phyloP scores from a whole-genome alignment of 169 alveolate species.

The Plasmodium chabaudi region DNA sequence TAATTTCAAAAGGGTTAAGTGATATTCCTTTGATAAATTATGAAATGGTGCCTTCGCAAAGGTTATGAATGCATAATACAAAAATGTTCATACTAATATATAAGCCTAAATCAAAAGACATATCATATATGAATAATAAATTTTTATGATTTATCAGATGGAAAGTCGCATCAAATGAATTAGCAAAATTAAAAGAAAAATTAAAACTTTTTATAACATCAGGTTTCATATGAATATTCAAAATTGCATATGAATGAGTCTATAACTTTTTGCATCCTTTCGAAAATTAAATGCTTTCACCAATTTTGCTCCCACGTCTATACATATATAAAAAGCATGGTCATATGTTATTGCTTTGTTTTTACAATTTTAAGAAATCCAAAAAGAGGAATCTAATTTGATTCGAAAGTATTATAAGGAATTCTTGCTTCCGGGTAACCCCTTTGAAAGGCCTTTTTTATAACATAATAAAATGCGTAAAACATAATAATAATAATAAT shows the following conservation, averaged over 20 bases:
- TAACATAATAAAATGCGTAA: too few relatives aligned
- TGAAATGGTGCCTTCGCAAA: conserved; percentile 75
- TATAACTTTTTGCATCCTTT: neutral
- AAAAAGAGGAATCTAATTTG: conserved; percentile 48
- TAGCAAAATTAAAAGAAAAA: conserved; percentile 68
- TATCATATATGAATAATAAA: neutral
- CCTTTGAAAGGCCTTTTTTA: too few relatives aligned
- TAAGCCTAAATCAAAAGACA: neutral
- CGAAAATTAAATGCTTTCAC: too few relatives aligned
- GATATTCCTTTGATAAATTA: conserved; percentile 69
- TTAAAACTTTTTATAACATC: conserved; percentile 62
- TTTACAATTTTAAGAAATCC: conserved; percentile 59
- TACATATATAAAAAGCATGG: neutral
- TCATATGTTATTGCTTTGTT: neutral
- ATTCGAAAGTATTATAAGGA: conserved; percentile 73
- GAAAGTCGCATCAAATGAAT: conserved; percentile 71
- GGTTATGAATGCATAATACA: conserved; percentile 7
- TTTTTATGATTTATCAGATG: conserved; percentile 31
- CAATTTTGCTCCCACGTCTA: too few relatives aligned
- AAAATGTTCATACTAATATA: neutral
- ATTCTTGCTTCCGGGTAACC: conserved; percentile 36
- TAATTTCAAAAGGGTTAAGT: conserved; percentile 8
- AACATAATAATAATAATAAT: too few relatives aligned
- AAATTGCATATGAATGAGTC: neutral
- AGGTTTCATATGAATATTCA: conserved; percentile 16